phyloP scores from a whole-genome alignment of 208 protist species.

The Leptomonas pyrrhocoris region DNA sequence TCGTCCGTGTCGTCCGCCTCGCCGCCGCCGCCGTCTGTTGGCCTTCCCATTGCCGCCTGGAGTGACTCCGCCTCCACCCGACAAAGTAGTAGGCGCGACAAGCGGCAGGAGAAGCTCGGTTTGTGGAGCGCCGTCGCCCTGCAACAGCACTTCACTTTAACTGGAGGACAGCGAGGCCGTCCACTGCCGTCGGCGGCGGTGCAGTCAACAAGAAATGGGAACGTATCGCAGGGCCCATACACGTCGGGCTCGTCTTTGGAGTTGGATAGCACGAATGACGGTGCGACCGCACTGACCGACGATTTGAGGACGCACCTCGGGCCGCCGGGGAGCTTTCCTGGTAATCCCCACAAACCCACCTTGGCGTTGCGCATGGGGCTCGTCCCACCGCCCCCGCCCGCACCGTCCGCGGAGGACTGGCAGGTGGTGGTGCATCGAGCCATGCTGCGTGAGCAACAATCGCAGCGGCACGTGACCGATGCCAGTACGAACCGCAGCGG shows the following conservation, averaged over 20 bases:
- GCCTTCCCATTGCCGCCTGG: conserved; percentile 40
- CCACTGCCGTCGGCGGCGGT: conserved; percentile 6
- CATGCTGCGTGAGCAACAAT: conserved; percentile 44
- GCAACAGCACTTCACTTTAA: conserved; percentile 77
- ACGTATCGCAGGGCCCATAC: not conserved
- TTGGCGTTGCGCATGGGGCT: conserved; percentile 89
- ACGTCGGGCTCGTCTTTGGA: not conserved
- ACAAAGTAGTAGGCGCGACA: not conserved
- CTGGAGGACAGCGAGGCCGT: conserved; percentile 37
- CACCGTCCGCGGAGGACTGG: conserved; percentile 79
- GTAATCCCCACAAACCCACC: conserved; percentile 53
- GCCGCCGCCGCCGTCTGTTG: conserved; percentile 43
- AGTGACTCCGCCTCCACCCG: conserved; percentile 16
- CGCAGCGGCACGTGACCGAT: not conserved
- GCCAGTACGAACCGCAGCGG: no score
- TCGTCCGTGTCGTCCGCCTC: not conserved
- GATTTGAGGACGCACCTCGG: conserved; percentile 30
- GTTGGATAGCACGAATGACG: not conserved
- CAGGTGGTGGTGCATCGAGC: conserved; percentile 51
- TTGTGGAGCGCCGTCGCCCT: conserved; percentile 89
- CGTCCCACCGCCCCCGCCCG: conserved; percentile 61
- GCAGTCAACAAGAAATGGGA: not conserved
- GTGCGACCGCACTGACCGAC: not conserved
- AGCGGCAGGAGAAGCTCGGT: conserved; percentile 59
- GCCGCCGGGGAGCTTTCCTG: conserved; percentile 13